Evolutionary conservation across 2,329 filamentous ascomycete genomes (phyloP).

Genomic region (Colletotrichum australisinense): DNA sequence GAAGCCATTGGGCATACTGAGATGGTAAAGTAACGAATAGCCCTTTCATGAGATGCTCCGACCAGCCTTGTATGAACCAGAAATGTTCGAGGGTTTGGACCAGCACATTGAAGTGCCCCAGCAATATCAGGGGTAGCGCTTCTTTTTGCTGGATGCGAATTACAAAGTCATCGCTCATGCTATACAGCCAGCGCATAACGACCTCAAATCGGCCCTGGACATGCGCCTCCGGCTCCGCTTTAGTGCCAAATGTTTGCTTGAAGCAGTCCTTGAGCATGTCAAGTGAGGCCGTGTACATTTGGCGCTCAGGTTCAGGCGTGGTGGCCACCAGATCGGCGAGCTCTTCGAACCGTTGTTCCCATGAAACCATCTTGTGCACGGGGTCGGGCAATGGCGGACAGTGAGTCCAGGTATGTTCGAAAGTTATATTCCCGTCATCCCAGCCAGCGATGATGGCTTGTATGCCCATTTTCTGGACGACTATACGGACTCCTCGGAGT

Average conservation of each 20-base stretch:
- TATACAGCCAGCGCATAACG: conserved; percentile 37
- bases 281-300: conserved; percentile 14
- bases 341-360: conserved; percentile 33
- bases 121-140: conserved; percentile 33
- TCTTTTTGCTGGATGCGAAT: conserved; percentile 28
- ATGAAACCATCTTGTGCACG: conserved; percentile 23
- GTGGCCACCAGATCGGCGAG: conserved; percentile 32
- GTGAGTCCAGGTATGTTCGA: conserved; percentile 20
- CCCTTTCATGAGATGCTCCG: conserved; percentile 36
- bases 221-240: conserved; percentile 8
- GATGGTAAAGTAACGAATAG: background rate
- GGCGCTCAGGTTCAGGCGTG: background rate
- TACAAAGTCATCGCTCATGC: conserved; percentile 29
- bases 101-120: conserved; percentile 36
- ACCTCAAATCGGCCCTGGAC: conserved; percentile 25
- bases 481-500: conserved; percentile 36
- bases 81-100: conserved; percentile 34
- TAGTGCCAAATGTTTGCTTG: conserved; percentile 30
- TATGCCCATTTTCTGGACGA: conserved; percentile 34
- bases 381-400: conserved; percentile 5
- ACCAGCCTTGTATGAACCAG: conserved; percentile 40
- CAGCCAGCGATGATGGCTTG: conserved; percentile 34
- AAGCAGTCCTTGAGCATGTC: conserved; percentile 10
- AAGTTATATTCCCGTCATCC: conserved; percentile 9
- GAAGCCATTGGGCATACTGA: conserved; percentile 17